Evolutionary conservation across 306 rosid genomes (phyloP), one percentile per base, ranked within the genome.

Genomic region (Calophaca sinica): DNA sequence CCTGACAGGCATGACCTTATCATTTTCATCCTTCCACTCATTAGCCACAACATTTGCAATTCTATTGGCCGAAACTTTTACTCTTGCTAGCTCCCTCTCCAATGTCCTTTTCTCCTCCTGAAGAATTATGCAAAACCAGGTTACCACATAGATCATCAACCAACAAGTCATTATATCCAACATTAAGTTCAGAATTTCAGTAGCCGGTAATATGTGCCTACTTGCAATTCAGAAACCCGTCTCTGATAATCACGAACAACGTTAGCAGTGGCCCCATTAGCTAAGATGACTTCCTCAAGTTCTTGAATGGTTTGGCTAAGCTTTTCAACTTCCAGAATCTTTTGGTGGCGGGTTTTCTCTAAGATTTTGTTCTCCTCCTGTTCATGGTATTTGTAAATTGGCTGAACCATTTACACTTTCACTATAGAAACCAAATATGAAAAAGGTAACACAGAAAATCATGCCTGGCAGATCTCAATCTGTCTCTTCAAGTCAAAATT

Each of bases 11-110:
- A 94, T 91, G 74, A 91, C 98, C 83, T 82, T 89, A 72, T 89
- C 90, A 76, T 72, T 91, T 81, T 89, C 98, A 65, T 90, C 98
- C 80, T 91, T 94, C 98, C 98, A 94, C 86, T 90, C 98, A 81
- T 89, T 94, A 46, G 98, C 96, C 79, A 86, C 80, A 32, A 86
- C 94, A 52, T 87, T 90, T 58, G 97, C 96, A 39, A 88, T 81
- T 52, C 98, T 91, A 86, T 81, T 92, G 32, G 88, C 93, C 5
- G 94, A 88, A 70, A 91, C 93, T 82, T 88, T 91, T 49, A 79
- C 77, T 72, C 98, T 88, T 78, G 94, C 93, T 52, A 94, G 86
- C 69, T 94, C 94, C 60, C 97, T 90, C 89, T 88, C 97, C 81
- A 91, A 62, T 75, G 89, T 89, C 79, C 85, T 88, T 76, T 89